phyloP scores from a whole-genome alignment of 495 filamentous ascomycete genomes.

The Darksidea phi region DNA sequence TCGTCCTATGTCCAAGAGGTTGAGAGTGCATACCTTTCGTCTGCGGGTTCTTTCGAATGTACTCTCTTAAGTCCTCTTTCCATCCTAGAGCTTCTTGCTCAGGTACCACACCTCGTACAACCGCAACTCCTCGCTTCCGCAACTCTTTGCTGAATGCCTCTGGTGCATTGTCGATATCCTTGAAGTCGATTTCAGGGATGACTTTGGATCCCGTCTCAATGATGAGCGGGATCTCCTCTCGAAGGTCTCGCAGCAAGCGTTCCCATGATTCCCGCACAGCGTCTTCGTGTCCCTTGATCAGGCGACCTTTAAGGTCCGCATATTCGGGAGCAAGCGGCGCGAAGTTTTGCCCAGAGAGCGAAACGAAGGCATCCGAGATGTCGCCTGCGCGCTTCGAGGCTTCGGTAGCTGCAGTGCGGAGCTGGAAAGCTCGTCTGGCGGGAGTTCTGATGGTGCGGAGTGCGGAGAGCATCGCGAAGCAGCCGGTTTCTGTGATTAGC shows the following conservation, averaged over 20 bases:
- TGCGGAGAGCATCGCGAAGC: constrained; percentile 19
- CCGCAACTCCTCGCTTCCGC: constrained; percentile 43
- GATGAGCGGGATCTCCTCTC: constrained; percentile 54
- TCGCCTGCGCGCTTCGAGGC: constrained; percentile 56
- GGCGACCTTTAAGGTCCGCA: constrained; percentile 65
- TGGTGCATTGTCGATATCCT: constrained; percentile 37
- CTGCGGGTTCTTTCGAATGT: constrained; percentile 44
- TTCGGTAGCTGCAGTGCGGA: constrained; percentile 34
- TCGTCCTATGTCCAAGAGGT: neutral
- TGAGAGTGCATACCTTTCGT: constrained; percentile 39
- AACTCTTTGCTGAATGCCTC: constrained; percentile 37
- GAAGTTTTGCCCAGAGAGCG: constrained; percentile 64
- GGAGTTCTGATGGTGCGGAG: constrained; percentile 13
- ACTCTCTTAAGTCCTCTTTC: constrained; percentile 44
- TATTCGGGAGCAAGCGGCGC: constrained; percentile 70
- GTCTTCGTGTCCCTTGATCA: constrained; percentile 64
- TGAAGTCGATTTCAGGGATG: constrained; percentile 44
- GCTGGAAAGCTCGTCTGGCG: constrained; percentile 1
- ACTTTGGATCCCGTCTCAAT: constrained; percentile 44
- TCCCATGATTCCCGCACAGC: constrained; percentile 66
- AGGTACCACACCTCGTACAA: constrained; percentile 43
- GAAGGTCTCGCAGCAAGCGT: constrained; percentile 60
- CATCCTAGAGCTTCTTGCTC: constrained; percentile 41
- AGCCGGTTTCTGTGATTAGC: neutral
- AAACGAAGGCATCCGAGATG: constrained; percentile 82